These are phyloP conservation scores for Filosporella fistucella DNA, from an alignment of 495 filamentous ascomycete genomes.

Conservation along the genomic window DNA sequence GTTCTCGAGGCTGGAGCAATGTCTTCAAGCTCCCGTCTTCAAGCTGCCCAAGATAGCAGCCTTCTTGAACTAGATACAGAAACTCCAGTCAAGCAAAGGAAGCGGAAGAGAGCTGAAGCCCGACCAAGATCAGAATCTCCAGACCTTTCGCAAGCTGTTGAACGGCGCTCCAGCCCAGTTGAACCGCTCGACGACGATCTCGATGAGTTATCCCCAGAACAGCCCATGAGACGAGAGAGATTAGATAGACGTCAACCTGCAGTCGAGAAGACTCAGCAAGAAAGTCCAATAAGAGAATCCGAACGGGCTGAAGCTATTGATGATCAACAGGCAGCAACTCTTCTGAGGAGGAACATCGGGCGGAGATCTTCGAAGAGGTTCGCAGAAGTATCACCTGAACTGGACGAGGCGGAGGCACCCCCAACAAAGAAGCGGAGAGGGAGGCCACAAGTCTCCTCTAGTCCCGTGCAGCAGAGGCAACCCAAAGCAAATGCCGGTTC, in stretches of 20 bases:
- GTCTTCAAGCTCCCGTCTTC: constrained; percentile 14
- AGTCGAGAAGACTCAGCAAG: not conserved
- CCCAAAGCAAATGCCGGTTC: constrained; percentile 3
- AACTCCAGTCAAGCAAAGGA: constrained; percentile 10
- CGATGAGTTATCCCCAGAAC: constrained; percentile 25
- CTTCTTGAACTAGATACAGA: not conserved
- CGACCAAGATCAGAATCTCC: not conserved
- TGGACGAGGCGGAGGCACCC: not conserved
- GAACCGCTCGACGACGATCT: constrained; percentile 1
- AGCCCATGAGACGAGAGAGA: constrained; percentile 12
- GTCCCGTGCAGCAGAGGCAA: constrained; percentile 18
- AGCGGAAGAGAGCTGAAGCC: constrained; percentile 11
- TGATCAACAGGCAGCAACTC: constrained; percentile 14
- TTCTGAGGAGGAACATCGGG: constrained; percentile 13
- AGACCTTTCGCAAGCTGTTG: not conserved
- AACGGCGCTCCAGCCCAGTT: too few relatives aligned
- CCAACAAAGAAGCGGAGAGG: constrained; percentile 3
- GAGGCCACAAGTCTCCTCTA: not conserved
- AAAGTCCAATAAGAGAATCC: not conserved
- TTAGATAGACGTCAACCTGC: not conserved
- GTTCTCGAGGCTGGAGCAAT: not conserved
- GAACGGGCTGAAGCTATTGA: constrained; percentile 20
- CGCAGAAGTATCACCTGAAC: constrained; percentile 8
- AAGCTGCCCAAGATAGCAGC: constrained; percentile 5
- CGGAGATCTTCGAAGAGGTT: constrained; percentile 7